Evolutionary conservation across 2,329 filamentous ascomycete species (phyloP).

Genomic region (Monosporascus sp.): DNA sequence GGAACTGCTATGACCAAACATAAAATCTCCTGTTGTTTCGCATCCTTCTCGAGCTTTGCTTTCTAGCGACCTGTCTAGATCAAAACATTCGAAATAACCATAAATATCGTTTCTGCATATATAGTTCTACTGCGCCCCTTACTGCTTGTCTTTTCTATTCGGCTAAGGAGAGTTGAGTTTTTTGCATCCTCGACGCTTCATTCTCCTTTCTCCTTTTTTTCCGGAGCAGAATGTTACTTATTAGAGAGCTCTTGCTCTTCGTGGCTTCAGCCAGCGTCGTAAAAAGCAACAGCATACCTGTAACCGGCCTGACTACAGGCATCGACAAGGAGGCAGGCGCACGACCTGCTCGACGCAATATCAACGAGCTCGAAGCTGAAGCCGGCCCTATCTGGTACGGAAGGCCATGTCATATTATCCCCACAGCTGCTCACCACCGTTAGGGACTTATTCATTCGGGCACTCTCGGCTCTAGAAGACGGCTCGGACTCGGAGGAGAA

Average conservation of each 20-base stretch:
- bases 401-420: neutral
- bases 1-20: neutral
- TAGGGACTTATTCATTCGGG: constrained; percentile 46
- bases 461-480: constrained; percentile 38
- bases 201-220: neutral
- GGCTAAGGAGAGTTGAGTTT: too few species aligned
- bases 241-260: neutral
- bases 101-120: too few species aligned
- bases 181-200: neutral
- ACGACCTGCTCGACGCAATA: constrained; percentile 40
- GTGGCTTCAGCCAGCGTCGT: neutral
- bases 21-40: neutral
- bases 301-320: constrained; percentile 21
- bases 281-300: constrained; percentile 8
- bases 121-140: too few species aligned
- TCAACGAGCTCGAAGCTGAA: constrained; percentile 37
- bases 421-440: neutral
- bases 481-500: constrained; percentile 33
- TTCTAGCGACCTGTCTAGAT: neutral
- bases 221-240: neutral
- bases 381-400: constrained; percentile 21
- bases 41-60: neutral
- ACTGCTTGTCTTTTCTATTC: too few species aligned
- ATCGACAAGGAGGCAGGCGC: constrained; percentile 28
- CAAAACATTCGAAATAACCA: too few species aligned